phyloP scores from a whole-genome alignment of 2,329 filamentous ascomycete species.

The Colletotrichum endophyticum region DNA sequence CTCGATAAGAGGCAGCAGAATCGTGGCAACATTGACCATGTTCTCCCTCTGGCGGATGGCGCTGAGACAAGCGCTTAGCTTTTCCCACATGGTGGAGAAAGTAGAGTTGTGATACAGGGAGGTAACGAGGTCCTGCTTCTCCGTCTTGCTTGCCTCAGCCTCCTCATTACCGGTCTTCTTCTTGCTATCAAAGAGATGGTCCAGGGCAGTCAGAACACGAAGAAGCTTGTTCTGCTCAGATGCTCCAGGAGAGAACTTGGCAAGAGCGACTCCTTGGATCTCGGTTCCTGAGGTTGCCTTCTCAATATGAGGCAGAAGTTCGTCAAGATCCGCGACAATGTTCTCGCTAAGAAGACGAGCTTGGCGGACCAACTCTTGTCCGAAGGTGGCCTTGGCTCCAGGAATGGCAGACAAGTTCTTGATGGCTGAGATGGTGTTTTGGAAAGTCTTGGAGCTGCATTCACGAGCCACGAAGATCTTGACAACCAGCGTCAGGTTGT shows the following conservation, averaged over 20 bases:
- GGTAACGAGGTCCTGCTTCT: constrained; percentile 85
- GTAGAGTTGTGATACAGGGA: constrained; percentile 90
- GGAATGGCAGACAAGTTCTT: constrained; percentile 96
- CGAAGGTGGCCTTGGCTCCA: constrained; percentile 87
- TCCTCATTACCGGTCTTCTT: constrained; percentile 58
- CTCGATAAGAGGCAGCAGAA: constrained; percentile 91
- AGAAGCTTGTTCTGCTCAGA: constrained; percentile 97
- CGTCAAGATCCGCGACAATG: constrained; percentile 83
- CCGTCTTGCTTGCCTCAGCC: constrained; percentile 56
- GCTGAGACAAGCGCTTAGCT: constrained; percentile 85
- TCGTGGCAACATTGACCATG: constrained; percentile 96
- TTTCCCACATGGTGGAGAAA: constrained; percentile 90
- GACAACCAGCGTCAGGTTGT: constrained; percentile 92
- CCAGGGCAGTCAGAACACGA: constrained; percentile 88
- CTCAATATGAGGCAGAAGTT: constrained; percentile 84
- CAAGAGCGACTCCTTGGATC: constrained; percentile 90
- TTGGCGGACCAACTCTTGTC: constrained; percentile 88
- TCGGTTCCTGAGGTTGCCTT: constrained; percentile 89
- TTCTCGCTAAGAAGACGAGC: constrained; percentile 84
- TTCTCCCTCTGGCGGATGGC: constrained; percentile 91
- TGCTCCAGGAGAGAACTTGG: constrained; percentile 94
- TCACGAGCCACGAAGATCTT: constrained; percentile 96
- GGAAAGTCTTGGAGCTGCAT: constrained; percentile 97
- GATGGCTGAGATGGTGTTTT: constrained; percentile 97
- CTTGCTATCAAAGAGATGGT: constrained; percentile 92